Percentiles rank a stretch among this genome's conserved stretches.
Conservation (phyloP, 2,329 filamentous ascomycete genomes). For the Ceratocystis alfenasii region DNA sequence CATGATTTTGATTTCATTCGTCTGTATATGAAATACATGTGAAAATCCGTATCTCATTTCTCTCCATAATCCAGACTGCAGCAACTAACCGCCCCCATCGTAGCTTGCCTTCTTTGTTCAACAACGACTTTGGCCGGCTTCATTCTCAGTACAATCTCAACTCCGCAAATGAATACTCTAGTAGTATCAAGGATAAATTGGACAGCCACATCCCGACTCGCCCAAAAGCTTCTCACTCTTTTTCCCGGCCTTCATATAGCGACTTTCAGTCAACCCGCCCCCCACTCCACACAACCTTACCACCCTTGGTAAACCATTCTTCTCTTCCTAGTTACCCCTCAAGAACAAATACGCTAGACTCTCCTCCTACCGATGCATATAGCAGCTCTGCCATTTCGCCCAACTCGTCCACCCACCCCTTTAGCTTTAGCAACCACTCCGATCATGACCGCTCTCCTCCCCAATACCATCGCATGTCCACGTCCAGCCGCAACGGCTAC, state of each 20-base stretch:
- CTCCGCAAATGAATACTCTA: slow-evolving; percentile 38
- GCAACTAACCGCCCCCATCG: slow-evolving; percentile 24
- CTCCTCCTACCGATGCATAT: slow-evolving; percentile 35
- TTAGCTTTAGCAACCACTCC: slow-evolving; percentile 32
- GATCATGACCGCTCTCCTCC: slow-evolving; percentile 38
- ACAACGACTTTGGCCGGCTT: slow-evolving; percentile 37
- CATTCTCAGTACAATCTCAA: slow-evolving; percentile 39
- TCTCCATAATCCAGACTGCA: slow-evolving; percentile 22
- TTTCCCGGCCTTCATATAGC: slow-evolving; percentile 15
- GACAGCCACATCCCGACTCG: slow-evolving; percentile 36
- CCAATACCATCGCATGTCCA: slow-evolving; percentile 33
- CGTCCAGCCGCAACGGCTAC: slow-evolving; percentile 32
- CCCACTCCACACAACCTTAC: slow-evolving; percentile 31
- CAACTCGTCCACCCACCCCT: slow-evolving; percentile 34
- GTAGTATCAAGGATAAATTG: slow-evolving; percentile 43
- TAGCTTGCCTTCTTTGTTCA: slow-evolving; percentile 33
- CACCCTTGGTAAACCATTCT: slow-evolving; percentile 31
- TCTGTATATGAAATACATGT: too few relatives aligned
- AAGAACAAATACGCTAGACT: slow-evolving; percentile 31
- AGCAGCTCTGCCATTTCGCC: slow-evolving; percentile 40
- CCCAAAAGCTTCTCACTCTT: slow-evolving; percentile 27
- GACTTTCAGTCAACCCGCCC: slow-evolving; percentile 31
- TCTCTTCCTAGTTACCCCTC: slow-evolving; percentile 36
- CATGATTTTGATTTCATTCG: too few relatives aligned
- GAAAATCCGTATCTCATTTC: slow-evolving; percentile 2